phyloP scores from a whole-genome alignment of 1,284 basidiomycete genomes.

The Phlebopus sp. region DNA sequence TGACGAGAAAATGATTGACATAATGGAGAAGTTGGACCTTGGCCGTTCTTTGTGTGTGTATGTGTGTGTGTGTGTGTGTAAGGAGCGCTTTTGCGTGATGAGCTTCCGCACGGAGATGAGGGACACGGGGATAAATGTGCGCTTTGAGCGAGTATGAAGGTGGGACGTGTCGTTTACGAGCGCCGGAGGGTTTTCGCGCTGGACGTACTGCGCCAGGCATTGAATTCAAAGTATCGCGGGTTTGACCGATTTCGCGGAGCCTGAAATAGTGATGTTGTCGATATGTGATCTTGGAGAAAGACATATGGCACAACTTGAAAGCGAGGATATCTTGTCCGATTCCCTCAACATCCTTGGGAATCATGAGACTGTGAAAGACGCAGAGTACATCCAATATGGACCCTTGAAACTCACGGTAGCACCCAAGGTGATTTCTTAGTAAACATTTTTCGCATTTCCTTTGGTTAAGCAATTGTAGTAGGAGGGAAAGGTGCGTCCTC shows the following conservation, averaged over 20 bases:
- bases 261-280: too few species aligned
- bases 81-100: too few species aligned
- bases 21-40: neutral
- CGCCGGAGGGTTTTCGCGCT: too few species aligned
- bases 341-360: conserved; percentile 46
- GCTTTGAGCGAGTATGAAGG: too few species aligned
- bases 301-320: neutral
- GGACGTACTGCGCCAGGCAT: too few species aligned
- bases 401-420: conserved; percentile 48
- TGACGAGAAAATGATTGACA: too few species aligned
- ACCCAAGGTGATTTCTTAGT: conserved; percentile 44
- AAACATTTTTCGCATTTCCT: neutral
- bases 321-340: conserved; percentile 49
- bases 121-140: too few species aligned
- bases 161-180: too few species aligned
- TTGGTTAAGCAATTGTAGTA: conserved; percentile 21
- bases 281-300: too few species aligned
- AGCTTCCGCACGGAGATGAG: too few species aligned
- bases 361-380: conserved; percentile 35
- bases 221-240: too few species aligned
- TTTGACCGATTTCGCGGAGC: too few species aligned
- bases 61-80: neutral
- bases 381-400: conserved; percentile 45
- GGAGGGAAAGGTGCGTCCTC: conserved; percentile 53
- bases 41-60: neutral